A percentile compares a stretch with the other conserved stretches of the same genome.
Conservation (phyloP, 129 eudicot genomes). For the Helianthus annuus region DNA sequence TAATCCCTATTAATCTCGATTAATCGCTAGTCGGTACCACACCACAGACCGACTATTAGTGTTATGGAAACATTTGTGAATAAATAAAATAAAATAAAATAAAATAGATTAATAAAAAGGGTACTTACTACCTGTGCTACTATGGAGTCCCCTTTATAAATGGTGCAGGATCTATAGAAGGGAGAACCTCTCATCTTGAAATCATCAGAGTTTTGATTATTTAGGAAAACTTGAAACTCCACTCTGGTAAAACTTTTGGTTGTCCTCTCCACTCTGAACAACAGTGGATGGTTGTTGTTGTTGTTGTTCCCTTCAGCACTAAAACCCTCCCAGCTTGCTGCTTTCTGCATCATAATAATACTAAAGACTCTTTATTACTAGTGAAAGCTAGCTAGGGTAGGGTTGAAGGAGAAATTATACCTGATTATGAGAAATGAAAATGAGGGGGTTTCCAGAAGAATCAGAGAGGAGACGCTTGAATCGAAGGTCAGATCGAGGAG, state of each 20-base stretch:
- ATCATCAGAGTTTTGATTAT: conserved; percentile 22
- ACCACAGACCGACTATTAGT: too few species aligned
- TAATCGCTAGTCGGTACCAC: too few species aligned
- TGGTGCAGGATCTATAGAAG: conserved; percentile 79
- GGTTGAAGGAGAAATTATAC: not conserved
- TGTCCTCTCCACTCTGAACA: conserved; percentile 19
- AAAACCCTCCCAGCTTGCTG: conserved; percentile 62
- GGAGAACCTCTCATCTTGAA: conserved; percentile 74
- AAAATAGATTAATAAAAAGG: too few species aligned
- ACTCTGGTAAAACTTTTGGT: conserved; percentile 38
- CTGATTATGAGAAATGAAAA: conserved; percentile 37
- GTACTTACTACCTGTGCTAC: conserved; percentile 67
- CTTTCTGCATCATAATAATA: conserved; percentile 35
- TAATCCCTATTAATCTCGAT: too few species aligned
- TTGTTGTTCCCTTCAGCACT: too few species aligned
- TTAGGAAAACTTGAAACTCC: conserved; percentile 53
- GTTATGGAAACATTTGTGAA: not conserved
- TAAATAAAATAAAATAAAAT: too few species aligned
- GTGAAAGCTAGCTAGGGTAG: too few species aligned
- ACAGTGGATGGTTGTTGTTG: too few species aligned
- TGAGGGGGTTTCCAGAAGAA: conserved; percentile 49
- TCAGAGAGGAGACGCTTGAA: conserved; percentile 37
- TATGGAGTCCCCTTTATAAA: conserved; percentile 62
- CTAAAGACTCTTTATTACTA: too few species aligned
- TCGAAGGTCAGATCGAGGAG: conserved; percentile 6